Conservation (phyloP, 148 eudicot species). For the Camellia sinensis region DNA sequence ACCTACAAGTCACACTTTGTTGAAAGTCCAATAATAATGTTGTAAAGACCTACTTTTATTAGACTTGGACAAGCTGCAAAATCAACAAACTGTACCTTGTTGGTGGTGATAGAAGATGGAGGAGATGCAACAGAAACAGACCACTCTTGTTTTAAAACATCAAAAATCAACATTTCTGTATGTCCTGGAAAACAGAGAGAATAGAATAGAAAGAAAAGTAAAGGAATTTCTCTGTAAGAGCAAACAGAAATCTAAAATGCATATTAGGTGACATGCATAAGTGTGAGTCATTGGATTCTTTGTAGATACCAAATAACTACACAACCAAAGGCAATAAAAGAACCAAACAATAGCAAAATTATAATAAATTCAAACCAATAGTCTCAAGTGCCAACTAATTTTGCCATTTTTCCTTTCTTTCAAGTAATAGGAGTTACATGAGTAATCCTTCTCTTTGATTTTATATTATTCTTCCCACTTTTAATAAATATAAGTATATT, state of each 20-base stretch:
- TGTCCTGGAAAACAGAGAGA: slow-evolving; percentile 52
- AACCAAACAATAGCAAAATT: background rate
- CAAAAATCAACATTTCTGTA: slow-evolving; percentile 71
- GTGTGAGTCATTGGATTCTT: background rate
- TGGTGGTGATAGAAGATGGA: slow-evolving; percentile 70
- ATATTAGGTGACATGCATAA: background rate
- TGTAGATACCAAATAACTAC: background rate
- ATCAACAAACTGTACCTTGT: slow-evolving; percentile 52
- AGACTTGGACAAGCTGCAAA: background rate
- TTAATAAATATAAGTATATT: too few species aligned
- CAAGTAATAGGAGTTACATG: background rate
- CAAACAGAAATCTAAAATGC: background rate
- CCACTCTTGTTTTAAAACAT: slow-evolving; percentile 77
- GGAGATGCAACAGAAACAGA: slow-evolving; percentile 67
- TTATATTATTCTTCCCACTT: background rate
- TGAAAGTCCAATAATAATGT: background rate
- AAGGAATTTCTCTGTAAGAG: background rate
- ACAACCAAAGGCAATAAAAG: background rate
- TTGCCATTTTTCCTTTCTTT: background rate
- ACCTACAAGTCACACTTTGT: background rate
- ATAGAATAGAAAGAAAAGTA: background rate
- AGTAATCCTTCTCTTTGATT: background rate
- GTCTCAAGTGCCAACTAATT: background rate
- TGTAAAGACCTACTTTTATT: background rate
- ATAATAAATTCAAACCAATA: background rate